Evolutionary conservation across 169 alveolate species (phyloP).

Genomic region (Miamiensis avidus): DNA sequence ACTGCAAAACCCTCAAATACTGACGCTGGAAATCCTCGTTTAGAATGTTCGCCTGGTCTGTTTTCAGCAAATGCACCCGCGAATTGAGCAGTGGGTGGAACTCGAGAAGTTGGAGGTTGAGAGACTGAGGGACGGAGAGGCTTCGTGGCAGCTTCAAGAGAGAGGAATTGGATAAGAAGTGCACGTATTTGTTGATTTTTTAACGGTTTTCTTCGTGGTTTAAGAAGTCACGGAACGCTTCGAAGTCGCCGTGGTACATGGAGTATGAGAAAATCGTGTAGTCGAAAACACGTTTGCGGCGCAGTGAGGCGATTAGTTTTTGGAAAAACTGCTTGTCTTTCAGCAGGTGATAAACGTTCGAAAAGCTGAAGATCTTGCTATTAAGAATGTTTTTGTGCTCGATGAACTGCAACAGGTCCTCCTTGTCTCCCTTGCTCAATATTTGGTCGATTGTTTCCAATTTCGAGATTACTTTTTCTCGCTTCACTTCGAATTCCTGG

Average conservation of each 20-base stretch:
- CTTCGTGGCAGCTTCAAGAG: neutral
- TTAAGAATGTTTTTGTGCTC: conserved; percentile 32
- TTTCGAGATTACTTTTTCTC: conserved; percentile 11
- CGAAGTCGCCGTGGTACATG: conserved; percentile 56
- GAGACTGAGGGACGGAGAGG: neutral
- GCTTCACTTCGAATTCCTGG: conserved; percentile 16
- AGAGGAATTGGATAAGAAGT: neutral
- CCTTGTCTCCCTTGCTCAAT: conserved; percentile 43
- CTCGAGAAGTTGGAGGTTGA: conserved; percentile 52
- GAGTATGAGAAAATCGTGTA: conserved; percentile 57
- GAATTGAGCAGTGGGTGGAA: conserved; percentile 76
- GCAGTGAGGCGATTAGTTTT: conserved; percentile 17
- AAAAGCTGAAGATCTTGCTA: conserved; percentile 27
- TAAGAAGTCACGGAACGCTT: conserved; percentile 54
- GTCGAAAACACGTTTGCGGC: conserved; percentile 8
- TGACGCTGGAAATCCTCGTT: conserved; percentile 64
- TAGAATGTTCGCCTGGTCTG: conserved; percentile 57
- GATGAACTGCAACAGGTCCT: conserved; percentile 46
- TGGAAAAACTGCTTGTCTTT: conserved; percentile 55
- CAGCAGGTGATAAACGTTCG: conserved; percentile 50
- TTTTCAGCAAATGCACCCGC: conserved; percentile 69
- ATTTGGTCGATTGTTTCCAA: conserved; percentile 45
- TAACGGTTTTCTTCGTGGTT: conserved; percentile 4
- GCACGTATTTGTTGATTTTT: neutral
- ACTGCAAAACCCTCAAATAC: conserved; percentile 49